Evolutionary conservation across 1,139 yeast species (phyloP), one percentile per base, ranked within the genome.

Genomic region (Saccharomyces hybrid): DNA sequence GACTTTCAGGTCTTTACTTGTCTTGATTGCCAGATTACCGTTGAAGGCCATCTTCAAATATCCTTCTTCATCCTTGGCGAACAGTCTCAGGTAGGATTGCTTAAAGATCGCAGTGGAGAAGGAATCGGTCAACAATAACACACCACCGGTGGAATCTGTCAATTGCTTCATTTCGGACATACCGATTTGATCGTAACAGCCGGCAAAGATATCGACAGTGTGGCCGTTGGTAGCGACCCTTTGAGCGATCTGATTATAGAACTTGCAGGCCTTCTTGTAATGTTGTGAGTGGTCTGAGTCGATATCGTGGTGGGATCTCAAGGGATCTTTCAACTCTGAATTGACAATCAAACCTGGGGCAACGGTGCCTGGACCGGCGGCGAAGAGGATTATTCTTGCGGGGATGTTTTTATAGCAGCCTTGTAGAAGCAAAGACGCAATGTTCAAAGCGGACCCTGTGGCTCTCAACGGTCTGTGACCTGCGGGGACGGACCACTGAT

Each of bases 171-270:
- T 93, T 76, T 93, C 99, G 63, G 87, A 85, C 81, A 93, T 85
- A 70, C 99, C 99, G 61, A 91, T 88, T 77, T 93, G 99, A 74
- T 93, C 99, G 70, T 90, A 91, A 74, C 97, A 90, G 57, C 99
- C 99, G 44, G 96, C 98, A 74, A 90, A 91, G 52, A 93, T 83
- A 73, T 93, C 99, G 53, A 93, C 84, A 26, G 95, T 82, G 68
- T 90, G 97, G 26, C 95, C 88, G 68, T 88, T 87, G 54, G 82
- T 80, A 31, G 88, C 75, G 13, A 85, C 85, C 62, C 87, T 86
- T 54, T 83, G 81, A 42, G 96, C 88, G 52, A 93, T 71, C 29
- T 78, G 77, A 60, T 88, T 95, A 72, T 91, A 95, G 69, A 83
- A 91, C 72, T 89, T 87, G 64, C 79, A 80, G 2, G 99, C 97